Evolutionary conservation across 495 filamentous ascomycete species (phyloP).

Genomic region (Trichoderma virens): DNA sequence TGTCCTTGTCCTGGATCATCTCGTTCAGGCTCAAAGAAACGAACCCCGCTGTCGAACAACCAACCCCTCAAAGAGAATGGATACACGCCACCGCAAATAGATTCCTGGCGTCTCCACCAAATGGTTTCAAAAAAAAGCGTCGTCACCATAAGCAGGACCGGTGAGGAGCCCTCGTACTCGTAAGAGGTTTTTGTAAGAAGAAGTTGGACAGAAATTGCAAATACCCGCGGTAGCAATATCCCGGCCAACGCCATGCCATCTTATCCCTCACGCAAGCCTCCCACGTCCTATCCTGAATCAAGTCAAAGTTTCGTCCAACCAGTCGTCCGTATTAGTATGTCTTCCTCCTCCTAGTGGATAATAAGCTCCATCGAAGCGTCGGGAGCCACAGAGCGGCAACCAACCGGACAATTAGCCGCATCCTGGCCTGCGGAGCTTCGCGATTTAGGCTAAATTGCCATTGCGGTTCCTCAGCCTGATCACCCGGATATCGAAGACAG

Average conservation of each 20-base stretch:
- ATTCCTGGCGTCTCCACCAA: neutral
- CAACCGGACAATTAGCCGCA: constrained; percentile 9
- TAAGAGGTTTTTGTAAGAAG: neutral
- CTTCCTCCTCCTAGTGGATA: neutral
- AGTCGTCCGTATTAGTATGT: constrained; percentile 2
- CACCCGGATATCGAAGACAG: neutral
- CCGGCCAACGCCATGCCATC: neutral
- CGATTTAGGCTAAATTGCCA: constrained; percentile 1
- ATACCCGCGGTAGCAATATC: neutral
- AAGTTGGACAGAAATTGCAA: neutral
- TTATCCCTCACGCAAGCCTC: neutral
- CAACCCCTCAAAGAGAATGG: neutral
- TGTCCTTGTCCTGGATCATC: neutral
- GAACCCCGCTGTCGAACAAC: neutral
- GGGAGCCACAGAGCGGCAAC: neutral
- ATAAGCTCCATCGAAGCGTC: neutral
- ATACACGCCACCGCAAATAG: neutral
- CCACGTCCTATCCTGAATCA: neutral
- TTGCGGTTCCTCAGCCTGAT: neutral
- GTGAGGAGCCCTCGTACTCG: neutral
- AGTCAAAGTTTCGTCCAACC: neutral
- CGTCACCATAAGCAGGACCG: neutral
- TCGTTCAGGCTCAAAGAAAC: neutral
- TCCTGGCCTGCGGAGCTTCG: constrained; percentile 1
- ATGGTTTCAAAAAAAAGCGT: neutral